Conservation (phyloP, 805 yeast genomes). For the Nakazawaea wyomingensis region DNA sequence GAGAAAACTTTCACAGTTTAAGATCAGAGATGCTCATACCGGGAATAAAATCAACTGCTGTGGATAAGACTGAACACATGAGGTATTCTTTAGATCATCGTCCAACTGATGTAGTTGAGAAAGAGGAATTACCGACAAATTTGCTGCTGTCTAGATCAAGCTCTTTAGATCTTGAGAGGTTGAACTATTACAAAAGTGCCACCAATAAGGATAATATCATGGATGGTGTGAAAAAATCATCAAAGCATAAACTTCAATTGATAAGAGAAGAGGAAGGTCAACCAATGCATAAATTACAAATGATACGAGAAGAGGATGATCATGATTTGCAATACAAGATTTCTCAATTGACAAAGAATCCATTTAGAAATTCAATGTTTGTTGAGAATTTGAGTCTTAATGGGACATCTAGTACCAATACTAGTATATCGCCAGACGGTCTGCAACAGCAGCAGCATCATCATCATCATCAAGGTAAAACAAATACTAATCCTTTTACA, state of each 20-base stretch:
- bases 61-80: constrained; percentile 1
- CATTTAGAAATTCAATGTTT: constrained; percentile 8
- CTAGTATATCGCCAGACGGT: too few species aligned
- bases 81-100: constrained; percentile 11
- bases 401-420: not conserved
- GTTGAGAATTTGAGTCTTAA: constrained; percentile 1
- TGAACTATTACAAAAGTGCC: constrained; percentile 2
- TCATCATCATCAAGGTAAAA: not conserved
- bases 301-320: constrained; percentile 4
- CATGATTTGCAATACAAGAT: constrained; percentile 1
- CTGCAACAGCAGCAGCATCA: constrained; percentile 2
- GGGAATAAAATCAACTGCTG: constrained; percentile 17
- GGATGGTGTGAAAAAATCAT: not conserved
- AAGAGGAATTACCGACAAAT: not conserved
- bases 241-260: constrained; percentile 2
- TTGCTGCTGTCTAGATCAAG: not conserved
- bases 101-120: constrained; percentile 1
- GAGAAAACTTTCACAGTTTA: constrained; percentile 35
- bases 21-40: constrained; percentile 39
- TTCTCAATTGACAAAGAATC: constrained; percentile 2
- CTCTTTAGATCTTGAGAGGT: constrained; percentile 10
- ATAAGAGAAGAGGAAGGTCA: not conserved
- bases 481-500: not conserved
- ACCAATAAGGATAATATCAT: not conserved
- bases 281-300: not conserved